Conservation (phyloP, 306 rosid genomes). For the Cucumis cinereus region DNA sequence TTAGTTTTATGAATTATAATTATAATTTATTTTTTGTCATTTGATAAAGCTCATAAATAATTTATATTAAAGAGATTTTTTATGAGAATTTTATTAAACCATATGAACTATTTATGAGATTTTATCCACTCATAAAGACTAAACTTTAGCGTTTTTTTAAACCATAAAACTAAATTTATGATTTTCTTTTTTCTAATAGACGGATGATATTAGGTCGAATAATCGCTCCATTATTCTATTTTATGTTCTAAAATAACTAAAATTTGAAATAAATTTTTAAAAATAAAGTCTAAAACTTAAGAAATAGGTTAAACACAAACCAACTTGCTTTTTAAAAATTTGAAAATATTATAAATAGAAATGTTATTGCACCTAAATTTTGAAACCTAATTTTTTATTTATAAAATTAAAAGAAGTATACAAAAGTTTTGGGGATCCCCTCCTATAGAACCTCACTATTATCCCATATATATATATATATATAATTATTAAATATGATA, state of each 20-base stretch:
- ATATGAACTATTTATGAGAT: no score
- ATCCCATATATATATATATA: background rate
- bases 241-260: background rate
- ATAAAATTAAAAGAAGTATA: background rate
- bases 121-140: no score
- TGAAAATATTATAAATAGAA: background rate
- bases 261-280: background rate
- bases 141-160: no score
- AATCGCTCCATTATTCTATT: background rate
- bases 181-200: background rate
- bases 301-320: background rate
- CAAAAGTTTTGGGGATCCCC: background rate
- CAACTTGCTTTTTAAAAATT: background rate
- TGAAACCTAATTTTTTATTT: background rate
- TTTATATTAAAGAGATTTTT: rapidly evolving
- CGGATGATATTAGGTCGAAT: background rate
- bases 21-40: no score
- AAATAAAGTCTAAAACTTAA: background rate
- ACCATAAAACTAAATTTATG: no score
- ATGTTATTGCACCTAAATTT: background rate
- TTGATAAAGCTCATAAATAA: no score
- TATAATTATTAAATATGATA: background rate
- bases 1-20: no score
- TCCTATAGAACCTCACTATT: background rate
- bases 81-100: no score